phyloP scores from a whole-genome alignment of 176 grass and related monocot species.

The Olyra latifolia region DNA sequence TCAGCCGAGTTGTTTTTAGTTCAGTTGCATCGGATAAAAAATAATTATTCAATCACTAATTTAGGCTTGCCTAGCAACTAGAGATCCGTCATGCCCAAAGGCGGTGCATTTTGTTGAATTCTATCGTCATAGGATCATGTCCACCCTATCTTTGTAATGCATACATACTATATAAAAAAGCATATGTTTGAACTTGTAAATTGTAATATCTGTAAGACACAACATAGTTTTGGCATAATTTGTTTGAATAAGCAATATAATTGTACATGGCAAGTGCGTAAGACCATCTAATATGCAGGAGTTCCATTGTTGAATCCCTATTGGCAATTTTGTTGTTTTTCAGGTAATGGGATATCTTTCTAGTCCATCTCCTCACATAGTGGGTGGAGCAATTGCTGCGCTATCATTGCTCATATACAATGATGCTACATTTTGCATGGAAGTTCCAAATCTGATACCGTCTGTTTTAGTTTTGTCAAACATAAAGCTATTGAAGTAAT shows the following conservation, averaged over 20 bases:
- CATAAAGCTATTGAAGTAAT: slow-evolving; percentile 88
- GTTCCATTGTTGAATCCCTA: slow-evolving; percentile 28
- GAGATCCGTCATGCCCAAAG: slow-evolving; percentile 11
- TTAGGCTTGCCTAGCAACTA: background rate
- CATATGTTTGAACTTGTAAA: background rate
- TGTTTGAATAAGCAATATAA: background rate
- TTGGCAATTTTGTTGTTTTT: slow-evolving; percentile 32
- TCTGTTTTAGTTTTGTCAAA: slow-evolving; percentile 84
- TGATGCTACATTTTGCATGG: slow-evolving; percentile 84
- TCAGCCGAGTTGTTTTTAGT: background rate
- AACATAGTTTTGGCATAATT: background rate
- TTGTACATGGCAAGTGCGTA: slow-evolving; percentile 8
- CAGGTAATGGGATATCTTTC: slow-evolving; percentile 99
- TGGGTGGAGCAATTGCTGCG: slow-evolving; percentile 88
- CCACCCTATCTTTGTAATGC: background rate
- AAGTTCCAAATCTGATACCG: slow-evolving; percentile 86
- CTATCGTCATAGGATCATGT: background rate
- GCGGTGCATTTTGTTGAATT: background rate
- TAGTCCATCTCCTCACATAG: slow-evolving; percentile 81
- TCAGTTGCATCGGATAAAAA: background rate
- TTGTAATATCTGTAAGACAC: background rate
- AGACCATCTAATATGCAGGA: slow-evolving; percentile 10
- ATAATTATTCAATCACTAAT: background rate
- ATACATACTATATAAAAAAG: background rate
- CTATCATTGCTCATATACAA: slow-evolving; percentile 97